phyloP scores from a whole-genome alignment of 108 stramenopile genomes.

The Epipyxis sp. region DNA sequence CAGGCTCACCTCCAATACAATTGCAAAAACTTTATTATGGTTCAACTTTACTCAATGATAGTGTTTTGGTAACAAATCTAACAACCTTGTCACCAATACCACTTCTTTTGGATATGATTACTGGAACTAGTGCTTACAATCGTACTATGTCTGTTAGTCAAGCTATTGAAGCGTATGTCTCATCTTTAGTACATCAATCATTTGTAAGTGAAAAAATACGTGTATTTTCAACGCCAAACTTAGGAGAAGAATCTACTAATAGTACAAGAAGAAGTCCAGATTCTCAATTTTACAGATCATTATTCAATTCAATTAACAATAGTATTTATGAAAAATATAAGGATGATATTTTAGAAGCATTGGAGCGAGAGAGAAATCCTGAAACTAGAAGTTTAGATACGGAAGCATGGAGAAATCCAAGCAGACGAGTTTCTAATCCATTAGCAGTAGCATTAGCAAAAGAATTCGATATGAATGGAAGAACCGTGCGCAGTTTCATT shows the following conservation, averaged over 20 bases:
- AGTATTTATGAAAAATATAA: not conserved
- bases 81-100: not conserved
- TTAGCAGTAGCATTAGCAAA: not conserved
- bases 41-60: not conserved
- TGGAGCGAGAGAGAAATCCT: not conserved
- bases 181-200: not conserved
- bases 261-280: not conserved
- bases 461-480: not conserved
- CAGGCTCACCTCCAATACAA: constrained; percentile 14
- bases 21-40: constrained; percentile 12
- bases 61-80: not conserved
- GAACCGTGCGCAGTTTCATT: not conserved
- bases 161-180: constrained; percentile 11
- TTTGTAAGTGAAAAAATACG: not conserved
- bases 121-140: not conserved
- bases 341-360: not conserved
- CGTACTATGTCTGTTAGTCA: not conserved
- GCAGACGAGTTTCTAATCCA: not conserved
- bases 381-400: not conserved
- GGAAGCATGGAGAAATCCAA: not conserved
- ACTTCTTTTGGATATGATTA: constrained; percentile 9
- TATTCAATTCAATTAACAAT: not conserved
- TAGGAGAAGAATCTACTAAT: not conserved
- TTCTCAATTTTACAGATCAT: not conserved
- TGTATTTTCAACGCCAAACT: not conserved